phyloP scores from a whole-genome alignment of 106 monocot species.

The Xerophyta viscosa region DNA sequence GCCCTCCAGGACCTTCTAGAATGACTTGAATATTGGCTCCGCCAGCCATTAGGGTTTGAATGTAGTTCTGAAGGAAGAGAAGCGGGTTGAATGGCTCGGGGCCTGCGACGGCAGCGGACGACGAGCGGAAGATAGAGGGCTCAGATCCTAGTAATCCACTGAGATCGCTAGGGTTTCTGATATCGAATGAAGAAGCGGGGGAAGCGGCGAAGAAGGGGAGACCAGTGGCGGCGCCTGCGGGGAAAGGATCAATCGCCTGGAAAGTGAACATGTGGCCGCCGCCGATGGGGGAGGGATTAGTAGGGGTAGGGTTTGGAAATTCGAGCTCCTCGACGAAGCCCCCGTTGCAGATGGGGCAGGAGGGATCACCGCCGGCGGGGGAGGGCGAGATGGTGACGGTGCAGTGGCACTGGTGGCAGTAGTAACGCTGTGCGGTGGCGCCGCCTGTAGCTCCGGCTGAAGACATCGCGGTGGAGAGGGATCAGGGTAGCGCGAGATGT shows the following conservation, averaged over 20 bases:
- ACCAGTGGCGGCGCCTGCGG: neutral
- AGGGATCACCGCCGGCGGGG: slow-evolving; percentile 38
- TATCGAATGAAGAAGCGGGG: slow-evolving; percentile 14
- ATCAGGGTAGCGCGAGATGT: no score
- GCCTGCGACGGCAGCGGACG: no score
- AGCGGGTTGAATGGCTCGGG: slow-evolving; percentile 32
- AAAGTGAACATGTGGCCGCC: no score
- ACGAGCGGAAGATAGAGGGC: slow-evolving; percentile 7
- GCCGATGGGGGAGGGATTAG: slow-evolving; percentile 27
- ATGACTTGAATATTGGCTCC: slow-evolving; percentile 83
- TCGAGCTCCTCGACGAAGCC: no score
- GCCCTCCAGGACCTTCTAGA: slow-evolving; percentile 28
- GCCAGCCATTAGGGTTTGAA: slow-evolving; percentile 21
- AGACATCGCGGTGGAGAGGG: slow-evolving; percentile 17
- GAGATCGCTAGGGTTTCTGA: slow-evolving; percentile 24
- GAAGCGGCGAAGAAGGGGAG: neutral
- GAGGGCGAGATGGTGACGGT: slow-evolving; percentile 34
- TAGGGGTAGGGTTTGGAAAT: slow-evolving; percentile 28
- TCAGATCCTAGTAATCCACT: slow-evolving; percentile 16
- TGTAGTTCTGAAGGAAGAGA: slow-evolving; percentile 41
- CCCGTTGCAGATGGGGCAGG: slow-evolving; percentile 67
- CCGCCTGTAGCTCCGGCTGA: neutral
- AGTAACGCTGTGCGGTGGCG: slow-evolving; percentile 29
- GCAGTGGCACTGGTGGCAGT: slow-evolving; percentile 79
- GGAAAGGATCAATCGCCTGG: slow-evolving; percentile 5